Evolutionary conservation across 23 red algal genomes (phyloP).

Genomic region (Gracilaria gracilis): DNA sequence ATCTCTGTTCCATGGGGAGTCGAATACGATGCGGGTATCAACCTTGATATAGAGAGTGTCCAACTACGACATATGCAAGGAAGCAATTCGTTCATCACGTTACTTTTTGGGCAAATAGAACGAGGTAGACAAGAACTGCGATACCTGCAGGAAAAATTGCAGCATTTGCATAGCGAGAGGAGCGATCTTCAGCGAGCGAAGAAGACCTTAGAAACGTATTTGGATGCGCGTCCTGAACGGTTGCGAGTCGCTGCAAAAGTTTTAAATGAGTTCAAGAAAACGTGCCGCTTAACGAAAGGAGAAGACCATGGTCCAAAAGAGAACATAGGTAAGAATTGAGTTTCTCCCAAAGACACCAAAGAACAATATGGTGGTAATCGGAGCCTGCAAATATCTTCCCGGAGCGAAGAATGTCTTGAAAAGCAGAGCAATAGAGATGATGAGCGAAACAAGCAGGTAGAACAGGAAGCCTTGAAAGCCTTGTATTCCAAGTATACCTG

Average conservation of each 20-base stretch:
- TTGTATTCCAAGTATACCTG: constrained; percentile 48
- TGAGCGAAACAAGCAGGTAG: constrained; percentile 45
- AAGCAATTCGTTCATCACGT: background rate
- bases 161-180: background rate
- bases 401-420: constrained; percentile 46
- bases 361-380: constrained; percentile 15
- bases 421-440: constrained; percentile 30
- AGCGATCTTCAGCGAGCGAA: constrained; percentile 14
- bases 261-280: constrained; percentile 25
- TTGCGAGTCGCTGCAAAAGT: constrained; percentile 20
- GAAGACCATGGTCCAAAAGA: constrained; percentile 69
- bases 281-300: constrained; percentile 50
- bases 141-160: background rate
- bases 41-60: constrained; percentile 27
- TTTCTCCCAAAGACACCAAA: constrained; percentile 37
- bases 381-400: constrained; percentile 30
- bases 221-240: constrained; percentile 3
- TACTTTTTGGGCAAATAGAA: constrained; percentile 8
- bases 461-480: constrained; percentile 43
- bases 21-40: constrained; percentile 24
- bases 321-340: constrained; percentile 49
- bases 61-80: background rate
- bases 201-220: background rate
- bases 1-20: constrained; percentile 37
- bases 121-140: background rate